Conservation (phyloP, 2,329 filamentous ascomycete genomes). For the Colletotrichum tanaceti region DNA sequence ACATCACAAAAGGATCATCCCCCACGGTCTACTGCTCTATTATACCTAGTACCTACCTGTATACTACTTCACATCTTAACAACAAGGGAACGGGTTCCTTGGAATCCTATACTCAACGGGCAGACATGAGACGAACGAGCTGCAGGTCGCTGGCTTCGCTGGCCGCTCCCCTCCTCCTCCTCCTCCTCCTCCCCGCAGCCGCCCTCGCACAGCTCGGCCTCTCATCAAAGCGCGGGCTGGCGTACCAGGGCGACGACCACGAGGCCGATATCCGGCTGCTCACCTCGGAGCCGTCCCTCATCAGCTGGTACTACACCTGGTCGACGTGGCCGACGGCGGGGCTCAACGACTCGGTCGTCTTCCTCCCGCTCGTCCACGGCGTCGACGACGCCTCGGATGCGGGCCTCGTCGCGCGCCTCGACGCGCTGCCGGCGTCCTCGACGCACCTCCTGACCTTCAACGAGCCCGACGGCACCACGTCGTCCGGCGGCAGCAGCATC, state of each 20-base stretch:
- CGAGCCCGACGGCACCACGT: conserved; percentile 55
- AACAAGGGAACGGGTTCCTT: neutral
- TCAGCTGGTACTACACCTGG: conserved; percentile 59
- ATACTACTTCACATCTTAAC: neutral
- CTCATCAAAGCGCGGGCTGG: conserved; percentile 35
- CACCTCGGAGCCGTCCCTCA: conserved; percentile 51
- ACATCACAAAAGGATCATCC: conserved; percentile 33
- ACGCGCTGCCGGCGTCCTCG: conserved; percentile 48
- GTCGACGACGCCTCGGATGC: conserved; percentile 49
- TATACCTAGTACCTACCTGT: too few relatives aligned
- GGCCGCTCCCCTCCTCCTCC: neutral
- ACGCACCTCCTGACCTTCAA: conserved; percentile 56
- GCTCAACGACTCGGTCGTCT: conserved; percentile 47
- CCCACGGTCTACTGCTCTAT: neutral
- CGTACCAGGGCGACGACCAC: conserved; percentile 37
- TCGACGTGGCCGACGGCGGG: conserved; percentile 47
- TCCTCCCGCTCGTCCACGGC: conserved; percentile 54
- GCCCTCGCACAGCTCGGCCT: conserved; percentile 23
- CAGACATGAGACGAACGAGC: conserved; percentile 30
- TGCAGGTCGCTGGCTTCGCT: conserved; percentile 16
- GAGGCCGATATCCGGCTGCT: conserved; percentile 50
- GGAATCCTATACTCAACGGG: too few relatives aligned
- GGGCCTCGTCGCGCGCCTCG: conserved; percentile 45
- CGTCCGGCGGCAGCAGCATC: conserved; percentile 54
- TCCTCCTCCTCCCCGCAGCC: too few relatives aligned